Evolutionary conservation across 1,139 yeast species (phyloP).

Genomic region (Hyphopichia khmerensis): DNA sequence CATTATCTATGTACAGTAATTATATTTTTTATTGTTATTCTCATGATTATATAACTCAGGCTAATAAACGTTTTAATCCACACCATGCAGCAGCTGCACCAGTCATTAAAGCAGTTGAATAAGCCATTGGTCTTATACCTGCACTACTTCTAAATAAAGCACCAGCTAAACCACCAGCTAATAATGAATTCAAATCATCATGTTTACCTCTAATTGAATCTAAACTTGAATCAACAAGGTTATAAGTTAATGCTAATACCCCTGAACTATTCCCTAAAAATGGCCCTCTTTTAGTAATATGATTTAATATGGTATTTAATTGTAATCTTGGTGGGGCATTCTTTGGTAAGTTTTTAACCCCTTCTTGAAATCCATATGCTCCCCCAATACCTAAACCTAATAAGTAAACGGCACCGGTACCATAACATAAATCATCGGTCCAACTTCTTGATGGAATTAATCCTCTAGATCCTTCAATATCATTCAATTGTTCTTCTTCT

Average conservation of each 20-base stretch:
- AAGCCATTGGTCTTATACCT: constrained; percentile 85
- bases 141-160: constrained; percentile 85
- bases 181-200: constrained; percentile 79
- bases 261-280: constrained; percentile 94
- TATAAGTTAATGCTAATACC: constrained; percentile 85
- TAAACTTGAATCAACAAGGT: constrained; percentile 74
- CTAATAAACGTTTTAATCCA: constrained; percentile 61
- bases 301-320: constrained; percentile 85
- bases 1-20: not conserved
- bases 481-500: constrained; percentile 72
- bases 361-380: constrained; percentile 82
- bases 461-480: constrained; percentile 85
- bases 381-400: constrained; percentile 84
- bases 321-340: constrained; percentile 74
- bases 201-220: constrained; percentile 85
- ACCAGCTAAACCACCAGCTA: constrained; percentile 91
- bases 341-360: constrained; percentile 71
- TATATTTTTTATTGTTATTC: not conserved
- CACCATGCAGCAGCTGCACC: constrained; percentile 94
- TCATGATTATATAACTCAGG: constrained; percentile 14
- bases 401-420: constrained; percentile 92
- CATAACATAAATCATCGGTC: constrained; percentile 96
- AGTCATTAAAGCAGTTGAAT: constrained; percentile 82
- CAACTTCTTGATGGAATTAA: constrained; percentile 93
- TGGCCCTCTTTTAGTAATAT: constrained; percentile 94